Conservation (phyloP, 1,139 yeast species). For the Saccharomyces uvarum region DNA sequence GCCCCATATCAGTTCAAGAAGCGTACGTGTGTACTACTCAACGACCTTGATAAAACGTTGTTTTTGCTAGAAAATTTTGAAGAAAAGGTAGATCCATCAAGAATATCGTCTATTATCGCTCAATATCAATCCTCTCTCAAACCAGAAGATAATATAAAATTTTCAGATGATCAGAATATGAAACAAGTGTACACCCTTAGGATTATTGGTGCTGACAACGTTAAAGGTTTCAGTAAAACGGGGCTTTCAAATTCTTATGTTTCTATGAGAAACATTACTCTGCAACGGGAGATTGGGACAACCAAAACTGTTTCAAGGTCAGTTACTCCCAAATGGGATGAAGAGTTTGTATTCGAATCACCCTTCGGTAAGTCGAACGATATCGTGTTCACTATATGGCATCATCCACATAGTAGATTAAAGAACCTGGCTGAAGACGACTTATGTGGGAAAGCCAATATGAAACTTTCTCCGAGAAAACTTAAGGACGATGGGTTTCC, state of each 20-base stretch:
- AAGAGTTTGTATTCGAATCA: constrained; percentile 62
- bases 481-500: constrained; percentile 66
- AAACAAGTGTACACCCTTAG: constrained; percentile 60
- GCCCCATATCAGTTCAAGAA: constrained; percentile 55
- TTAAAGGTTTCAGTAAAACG: constrained; percentile 47
- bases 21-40: constrained; percentile 67
- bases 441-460: constrained; percentile 59
- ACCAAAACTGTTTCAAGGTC: constrained; percentile 60
- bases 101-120: constrained; percentile 42
- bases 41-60: constrained; percentile 60
- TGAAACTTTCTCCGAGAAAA: constrained; percentile 57
- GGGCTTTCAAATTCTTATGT: constrained; percentile 61
- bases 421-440: constrained; percentile 45
- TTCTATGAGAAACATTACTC: constrained; percentile 53
- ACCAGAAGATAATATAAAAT: constrained; percentile 29
- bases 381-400: constrained; percentile 67
- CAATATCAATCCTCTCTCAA: constrained; percentile 31
- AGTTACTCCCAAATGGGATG: constrained; percentile 80
- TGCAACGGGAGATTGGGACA: constrained; percentile 54
- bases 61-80: constrained; percentile 54
- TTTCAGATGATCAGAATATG: constrained; percentile 20
- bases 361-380: constrained; percentile 33
- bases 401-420: constrained; percentile 39
- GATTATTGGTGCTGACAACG: constrained; percentile 62
- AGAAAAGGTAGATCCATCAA: constrained; percentile 53